Evolutionary conservation across 148 eudicot species (phyloP), one percentile per base, ranked within the genome.

Genomic region (Chenopodium berlandieri): DNA sequence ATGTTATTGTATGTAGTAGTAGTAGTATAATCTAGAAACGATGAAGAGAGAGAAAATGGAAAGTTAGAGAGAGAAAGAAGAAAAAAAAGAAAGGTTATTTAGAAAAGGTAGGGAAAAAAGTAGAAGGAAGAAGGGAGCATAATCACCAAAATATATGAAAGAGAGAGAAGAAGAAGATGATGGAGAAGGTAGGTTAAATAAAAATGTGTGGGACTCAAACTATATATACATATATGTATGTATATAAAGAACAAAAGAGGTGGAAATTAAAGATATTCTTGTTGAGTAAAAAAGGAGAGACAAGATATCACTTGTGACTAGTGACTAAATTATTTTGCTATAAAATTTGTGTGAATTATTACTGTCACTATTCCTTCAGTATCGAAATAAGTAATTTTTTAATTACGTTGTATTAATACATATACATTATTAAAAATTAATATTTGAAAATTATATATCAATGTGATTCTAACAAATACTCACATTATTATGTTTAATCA

Each of bases 271-370:
- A 73, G 80, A n/a, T 2, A 17, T 6, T 71, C 20, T 10, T 79
- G 30, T 79, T 71, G 73, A 76, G 69, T 76, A 60, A 56, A 78
- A 73, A 81, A 85, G 79, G 81, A 58, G 79, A 84, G 87, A 87
- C 91, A 89, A 84, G 82, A 87, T 84, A 81, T 86, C 86, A 89
- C 93, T 89, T 86, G 80, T 80, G 78, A 83, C 52, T 82, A 85
- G 84, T 88, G 84, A 85, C 82, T 84, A 69, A 79, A 79, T 87
- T 80, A 76, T 81, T 81, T 84, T 66, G 52, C 76, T 19, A 46
- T 70, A 67, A 62, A 8, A 5, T 40, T 40, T 40, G 44, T 5
- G 44, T 40, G 44, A 40, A 40, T 40, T 40, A 40, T 40, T 40
- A 40, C 8, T 40, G 44, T 5, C 8, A 5, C 44, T 7, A 1